Conservation (phyloP, 2,329 filamentous ascomycete species). For the Penicillium vulpinum region DNA sequence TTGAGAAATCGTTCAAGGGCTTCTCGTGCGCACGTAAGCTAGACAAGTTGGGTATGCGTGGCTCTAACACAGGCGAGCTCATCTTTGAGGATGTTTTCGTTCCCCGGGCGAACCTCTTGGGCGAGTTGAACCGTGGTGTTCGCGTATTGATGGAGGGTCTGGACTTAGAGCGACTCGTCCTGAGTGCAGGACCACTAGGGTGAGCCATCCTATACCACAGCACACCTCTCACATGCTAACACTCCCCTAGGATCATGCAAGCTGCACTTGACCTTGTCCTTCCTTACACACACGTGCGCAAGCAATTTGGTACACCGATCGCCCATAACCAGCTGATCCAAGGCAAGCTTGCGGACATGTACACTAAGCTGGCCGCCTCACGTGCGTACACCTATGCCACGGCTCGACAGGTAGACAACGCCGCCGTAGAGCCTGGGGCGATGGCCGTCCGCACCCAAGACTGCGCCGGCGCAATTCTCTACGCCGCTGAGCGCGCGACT, state of each 20-base stretch:
- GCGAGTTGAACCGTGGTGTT: slow-evolving; percentile 76
- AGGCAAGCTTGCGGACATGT: slow-evolving; percentile 94
- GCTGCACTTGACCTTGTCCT: slow-evolving; percentile 80
- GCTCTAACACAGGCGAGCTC: slow-evolving; percentile 92
- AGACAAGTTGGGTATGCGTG: slow-evolving; percentile 97
- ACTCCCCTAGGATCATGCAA: slow-evolving; percentile 72
- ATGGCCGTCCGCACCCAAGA: slow-evolving; percentile 74
- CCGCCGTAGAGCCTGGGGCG: slow-evolving; percentile 45
- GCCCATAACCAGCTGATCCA: slow-evolving; percentile 92
- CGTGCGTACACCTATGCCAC: slow-evolving; percentile 86
- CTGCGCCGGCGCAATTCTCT: slow-evolving; percentile 90
- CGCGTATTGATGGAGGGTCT: slow-evolving; percentile 94
- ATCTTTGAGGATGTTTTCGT: slow-evolving; percentile 91
- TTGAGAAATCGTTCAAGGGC: slow-evolving; percentile 67
- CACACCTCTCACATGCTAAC: slow-evolving; percentile 10
- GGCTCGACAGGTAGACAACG: slow-evolving; percentile 76
- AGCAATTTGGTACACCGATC: slow-evolving; percentile 84
- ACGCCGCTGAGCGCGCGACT: slow-evolving; percentile 82
- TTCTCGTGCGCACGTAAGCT: slow-evolving; percentile 89
- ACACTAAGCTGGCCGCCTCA: slow-evolving; percentile 84
- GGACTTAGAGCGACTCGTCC: slow-evolving; percentile 87
- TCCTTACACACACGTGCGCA: slow-evolving; percentile 84
- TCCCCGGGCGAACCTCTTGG: slow-evolving; percentile 76
- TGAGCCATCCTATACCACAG: slow-evolving; percentile 24
- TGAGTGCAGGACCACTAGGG: slow-evolving; percentile 86